Evolutionary conservation across 768 basidiomycete genomes (phyloP), one percentile per base, ranked within the genome.

Genomic region (Auricularia heimuer): DNA sequence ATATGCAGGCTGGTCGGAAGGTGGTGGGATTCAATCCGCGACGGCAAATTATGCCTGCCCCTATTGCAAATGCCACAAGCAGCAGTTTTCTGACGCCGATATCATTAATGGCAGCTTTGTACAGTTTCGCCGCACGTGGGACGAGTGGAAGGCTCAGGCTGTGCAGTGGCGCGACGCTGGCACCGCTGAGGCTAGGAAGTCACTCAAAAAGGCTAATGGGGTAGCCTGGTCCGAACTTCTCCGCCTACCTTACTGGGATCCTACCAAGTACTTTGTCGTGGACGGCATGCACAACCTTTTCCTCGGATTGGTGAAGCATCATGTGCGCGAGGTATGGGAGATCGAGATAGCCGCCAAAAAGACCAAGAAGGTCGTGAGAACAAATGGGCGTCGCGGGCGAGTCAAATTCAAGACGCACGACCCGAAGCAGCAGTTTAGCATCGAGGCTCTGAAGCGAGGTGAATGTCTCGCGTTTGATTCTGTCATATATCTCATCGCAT

Each of bases 201-300:
- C 3, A 35, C 62, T 73, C 61, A 69, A 66, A 62, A 67, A 73
- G 7, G 54, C 61, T 33, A 67, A 64, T 36, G 74, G 76, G 0
- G 54, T 77, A 1, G 63, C 73, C 0, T 79, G 71, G 69, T 72
- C 73, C 0, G 69, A 71, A 12, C 64, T 78, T 0, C 67, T 75
- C 21, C 61, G 66, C 4, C 70, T 80, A 4, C 73, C 75, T 0
- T 79, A 79, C 67, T 79, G 74, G 71, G 68, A 77, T 45, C 72
- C 72, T 3, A 71, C 70, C 34, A 2, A 21, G 6, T 65, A 63
- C 10, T 34, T 70, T 1, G 68, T 71, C 3, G 65, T 77, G 21
- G 77, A 80, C 47, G 64, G 71, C 1, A 80, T 80, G 77, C 78
- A 80, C 42, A 71, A 72, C 24, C 66, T 79, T 2, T 72, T 73